Evolutionary conservation across 495 filamentous ascomycete genomes (phyloP).

Genomic region (Penicillium fimorum): DNA sequence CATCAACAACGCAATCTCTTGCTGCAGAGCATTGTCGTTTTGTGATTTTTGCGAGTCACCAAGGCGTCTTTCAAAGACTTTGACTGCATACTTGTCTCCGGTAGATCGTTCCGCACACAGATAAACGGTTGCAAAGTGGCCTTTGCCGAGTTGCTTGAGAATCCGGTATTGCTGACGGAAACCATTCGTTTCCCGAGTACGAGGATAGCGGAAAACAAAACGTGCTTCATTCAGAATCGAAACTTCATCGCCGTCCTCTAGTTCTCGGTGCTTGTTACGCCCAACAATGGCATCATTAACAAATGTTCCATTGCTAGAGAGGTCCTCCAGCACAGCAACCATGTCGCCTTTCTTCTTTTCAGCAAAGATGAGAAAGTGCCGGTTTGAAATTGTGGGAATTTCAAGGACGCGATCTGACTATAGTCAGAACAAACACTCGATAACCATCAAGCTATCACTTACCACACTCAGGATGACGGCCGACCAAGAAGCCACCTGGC

Average conservation of each 20-base stretch:
- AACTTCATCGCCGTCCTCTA: conserved; percentile 87
- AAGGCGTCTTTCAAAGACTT: conserved; percentile 82
- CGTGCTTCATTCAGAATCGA: conserved; percentile 76
- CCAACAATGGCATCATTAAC: conserved; percentile 90
- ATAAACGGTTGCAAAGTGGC: conserved; percentile 95
- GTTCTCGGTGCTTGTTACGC: conserved; percentile 84
- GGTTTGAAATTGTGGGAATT: conserved; percentile 86
- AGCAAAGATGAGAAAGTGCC: conserved; percentile 86
- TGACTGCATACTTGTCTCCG: conserved; percentile 84
- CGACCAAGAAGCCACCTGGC: conserved; percentile 86
- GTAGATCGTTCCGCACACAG: conserved; percentile 82
- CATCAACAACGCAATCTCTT: conserved; percentile 96
- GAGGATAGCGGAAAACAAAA: conserved; percentile 88
- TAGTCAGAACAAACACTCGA: conserved; percentile 14
- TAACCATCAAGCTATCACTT: conserved; percentile 31
- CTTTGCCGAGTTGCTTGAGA: conserved; percentile 86
- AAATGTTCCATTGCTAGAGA: conserved; percentile 95
- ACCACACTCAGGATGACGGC: conserved; percentile 94
- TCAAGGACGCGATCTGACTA: conserved; percentile 72
- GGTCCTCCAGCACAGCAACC: conserved; percentile 83
- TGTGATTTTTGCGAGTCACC: conserved; percentile 78
- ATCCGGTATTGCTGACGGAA: conserved; percentile 87
- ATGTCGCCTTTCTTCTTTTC: conserved; percentile 80
- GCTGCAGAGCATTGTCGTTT: conserved; percentile 73
- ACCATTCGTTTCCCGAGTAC: conserved; percentile 65